Evolutionary conservation across 306 rosid genomes (phyloP).

Genomic region (Dalbergia cochinchinensis): DNA sequence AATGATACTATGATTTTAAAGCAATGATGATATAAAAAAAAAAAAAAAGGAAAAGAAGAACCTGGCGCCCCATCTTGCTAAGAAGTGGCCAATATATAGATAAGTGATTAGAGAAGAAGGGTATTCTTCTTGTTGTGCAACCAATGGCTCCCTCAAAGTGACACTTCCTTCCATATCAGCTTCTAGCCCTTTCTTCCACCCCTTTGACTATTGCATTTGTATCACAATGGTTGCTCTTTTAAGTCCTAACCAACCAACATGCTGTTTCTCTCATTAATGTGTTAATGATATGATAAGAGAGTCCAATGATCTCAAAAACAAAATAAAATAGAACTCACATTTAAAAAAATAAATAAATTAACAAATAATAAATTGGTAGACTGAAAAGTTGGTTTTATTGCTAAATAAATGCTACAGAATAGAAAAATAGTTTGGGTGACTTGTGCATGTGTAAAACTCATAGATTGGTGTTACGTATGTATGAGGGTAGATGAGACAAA

Average conservation of each 20-base stretch:
- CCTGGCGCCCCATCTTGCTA: conserved; percentile 92
- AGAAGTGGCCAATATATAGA: conserved; percentile 71
- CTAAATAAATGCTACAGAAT: background rate
- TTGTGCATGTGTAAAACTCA: background rate
- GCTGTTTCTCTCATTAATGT: background rate
- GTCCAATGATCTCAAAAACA: background rate
- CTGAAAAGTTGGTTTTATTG: background rate
- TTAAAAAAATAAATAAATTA: background rate
- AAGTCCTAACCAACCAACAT: conserved; percentile 8
- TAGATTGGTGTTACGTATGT: background rate
- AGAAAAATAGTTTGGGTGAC: conserved; percentile 29
- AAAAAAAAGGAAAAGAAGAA: conserved; percentile 22
- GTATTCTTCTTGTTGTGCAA: conserved; percentile 41
- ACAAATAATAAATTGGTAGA: background rate
- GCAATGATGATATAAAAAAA: background rate
- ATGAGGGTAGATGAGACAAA: background rate
- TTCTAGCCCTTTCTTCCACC: background rate
- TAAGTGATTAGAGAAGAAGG: conserved; percentile 58
- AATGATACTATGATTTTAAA: background rate
- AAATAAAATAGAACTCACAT: background rate
- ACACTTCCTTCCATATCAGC: conserved; percentile 46
- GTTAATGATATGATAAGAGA: background rate
- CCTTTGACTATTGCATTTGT: background rate
- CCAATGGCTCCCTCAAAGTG: conserved; percentile 47
- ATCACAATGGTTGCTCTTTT: background rate